Base-by-base conservation (phyloP, 768 basidiomycete species). In the Suillus americanus region DNA sequence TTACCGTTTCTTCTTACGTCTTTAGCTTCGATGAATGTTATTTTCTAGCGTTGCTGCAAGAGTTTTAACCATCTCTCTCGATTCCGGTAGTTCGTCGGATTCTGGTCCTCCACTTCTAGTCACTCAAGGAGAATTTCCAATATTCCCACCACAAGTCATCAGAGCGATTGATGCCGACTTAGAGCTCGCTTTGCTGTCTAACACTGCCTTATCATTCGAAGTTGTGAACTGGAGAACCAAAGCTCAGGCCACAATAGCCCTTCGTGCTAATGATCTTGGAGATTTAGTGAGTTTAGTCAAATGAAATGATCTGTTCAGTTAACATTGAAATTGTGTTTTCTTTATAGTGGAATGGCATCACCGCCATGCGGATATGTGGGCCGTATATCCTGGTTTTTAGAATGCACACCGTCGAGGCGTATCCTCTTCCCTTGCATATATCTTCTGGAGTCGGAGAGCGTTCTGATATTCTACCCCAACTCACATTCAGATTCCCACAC, bases 341-440 rank as follows among this genome's bases (percentile, higher is more conserved):
- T 25, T 18, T 8, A n/a, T 7, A 81, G 80, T 81, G 78, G 77
- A 80, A 78, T 43, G 77, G 76, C 1, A 75, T 87, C 10, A 72
- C 84, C 1, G 79, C 77, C 10, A 65, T 84, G 20, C 78, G 75
- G 20, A 78, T 87, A 46, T 76, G 84, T 45, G 85, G 82, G 3
- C 74, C 78, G 0, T 82, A 84, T 61, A 68, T 88, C n/a, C 72
- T 89, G 30, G 78, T 83, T 28, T 80, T 88, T 69, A 85, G 81
- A 63, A 74, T 80, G 1, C 83, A 81, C 6, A 81, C 85, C 1
- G 67, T 89, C 28, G 85, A 87, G 64, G 72, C 86, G 3, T 79
- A 33, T 57, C 72, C 54, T 37, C 60, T 61, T 53, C 69, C 64
- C 35, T 63, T 63, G 13, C 64, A 61, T 9, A 61, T 59, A 59